These are phyloP conservation scores for Paraconiothyrium brasiliense DNA, from an alignment of 2,329 filamentous ascomycete genomes.

Conservation along the genomic window DNA sequence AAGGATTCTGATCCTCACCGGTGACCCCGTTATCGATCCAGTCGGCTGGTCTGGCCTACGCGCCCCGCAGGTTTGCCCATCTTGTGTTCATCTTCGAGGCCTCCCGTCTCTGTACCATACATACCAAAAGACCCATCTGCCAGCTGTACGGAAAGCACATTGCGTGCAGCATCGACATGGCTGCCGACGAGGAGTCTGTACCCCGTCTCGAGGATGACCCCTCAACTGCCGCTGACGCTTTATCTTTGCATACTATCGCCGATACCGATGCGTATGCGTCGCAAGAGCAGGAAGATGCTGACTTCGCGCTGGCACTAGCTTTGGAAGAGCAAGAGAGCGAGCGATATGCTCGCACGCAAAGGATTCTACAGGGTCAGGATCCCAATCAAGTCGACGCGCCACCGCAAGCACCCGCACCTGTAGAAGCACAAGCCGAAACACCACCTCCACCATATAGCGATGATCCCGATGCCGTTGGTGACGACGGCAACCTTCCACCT, in stretches of 20 bases:
- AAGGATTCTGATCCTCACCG: constrained; percentile 15
- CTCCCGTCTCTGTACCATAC: not conserved
- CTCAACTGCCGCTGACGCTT: constrained; percentile 18
- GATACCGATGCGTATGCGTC: constrained; percentile 22
- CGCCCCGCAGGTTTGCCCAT: constrained; percentile 2
- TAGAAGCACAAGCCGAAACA: not conserved
- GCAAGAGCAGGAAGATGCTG: constrained; percentile 26
- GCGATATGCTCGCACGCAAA: constrained; percentile 10
- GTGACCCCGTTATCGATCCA: constrained; percentile 4
- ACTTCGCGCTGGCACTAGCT: constrained; percentile 22
- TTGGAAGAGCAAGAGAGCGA: constrained; percentile 21
- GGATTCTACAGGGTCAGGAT: not conserved
- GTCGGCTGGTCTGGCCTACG: not conserved
- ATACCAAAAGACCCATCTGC: not conserved
- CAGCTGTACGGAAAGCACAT: not conserved
- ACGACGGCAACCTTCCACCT: constrained; percentile 10
- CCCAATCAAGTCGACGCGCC: constrained; percentile 5
- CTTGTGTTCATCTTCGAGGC: not conserved
- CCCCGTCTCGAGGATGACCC: constrained; percentile 16
- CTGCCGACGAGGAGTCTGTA: constrained; percentile 10
- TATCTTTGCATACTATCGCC: constrained; percentile 26
- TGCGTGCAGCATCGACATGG: not conserved
- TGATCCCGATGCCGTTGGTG: constrained; percentile 18
- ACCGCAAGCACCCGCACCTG: not conserved
- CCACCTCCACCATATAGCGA: constrained; percentile 18